Percentiles rank a stretch among this genome's conserved stretches.
Evolutionary conservation across 169 alveolate genomes (phyloP).

Genomic region (Amoebophrya sp.): DNA sequence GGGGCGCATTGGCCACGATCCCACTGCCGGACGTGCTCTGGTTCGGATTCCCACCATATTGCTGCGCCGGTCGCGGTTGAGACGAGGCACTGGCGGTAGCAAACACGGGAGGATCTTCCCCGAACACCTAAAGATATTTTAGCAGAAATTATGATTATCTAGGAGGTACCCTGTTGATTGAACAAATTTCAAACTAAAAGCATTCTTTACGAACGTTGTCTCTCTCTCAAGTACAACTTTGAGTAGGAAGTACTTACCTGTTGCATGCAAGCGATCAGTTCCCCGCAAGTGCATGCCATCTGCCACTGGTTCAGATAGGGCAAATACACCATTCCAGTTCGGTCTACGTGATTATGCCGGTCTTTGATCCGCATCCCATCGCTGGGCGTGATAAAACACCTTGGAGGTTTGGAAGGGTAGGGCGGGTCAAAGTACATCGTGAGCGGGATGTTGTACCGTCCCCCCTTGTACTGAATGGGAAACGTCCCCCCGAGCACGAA

Average conservation of each 20-base stretch:
- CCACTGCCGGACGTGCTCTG: too few species aligned
- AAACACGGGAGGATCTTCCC: too few species aligned
- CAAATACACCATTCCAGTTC: constrained; percentile 28
- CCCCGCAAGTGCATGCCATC: neutral
- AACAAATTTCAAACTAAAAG: too few species aligned
- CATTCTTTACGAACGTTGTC: too few species aligned
- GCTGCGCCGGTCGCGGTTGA: too few species aligned
- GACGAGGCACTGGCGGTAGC: too few species aligned
- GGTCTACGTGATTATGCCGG: constrained; percentile 27
- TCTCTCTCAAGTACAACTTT: too few species aligned
- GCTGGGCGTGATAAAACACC: constrained; percentile 17
- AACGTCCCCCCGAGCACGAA: neutral
- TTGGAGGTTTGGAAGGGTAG: neutral
- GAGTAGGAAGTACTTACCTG: neutral
- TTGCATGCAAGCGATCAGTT: neutral
- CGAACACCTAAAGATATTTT: too few species aligned
- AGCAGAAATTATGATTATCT: too few species aligned
- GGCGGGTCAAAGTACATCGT: constrained; percentile 32
- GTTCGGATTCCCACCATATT: too few species aligned
- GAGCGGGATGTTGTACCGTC: constrained; percentile 27
- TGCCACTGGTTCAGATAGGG: constrained; percentile 21
- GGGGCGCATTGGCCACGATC: too few species aligned
- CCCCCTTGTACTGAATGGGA: neutral
- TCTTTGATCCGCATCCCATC: constrained; percentile 4
- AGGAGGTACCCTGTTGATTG: too few species aligned